Percentiles rank a stretch among this genome's conserved stretches.
Evolutionary conservation across 2,329 filamentous ascomycete genomes (phyloP).

Genomic region (Neoscytalidium dimidiatum): DNA sequence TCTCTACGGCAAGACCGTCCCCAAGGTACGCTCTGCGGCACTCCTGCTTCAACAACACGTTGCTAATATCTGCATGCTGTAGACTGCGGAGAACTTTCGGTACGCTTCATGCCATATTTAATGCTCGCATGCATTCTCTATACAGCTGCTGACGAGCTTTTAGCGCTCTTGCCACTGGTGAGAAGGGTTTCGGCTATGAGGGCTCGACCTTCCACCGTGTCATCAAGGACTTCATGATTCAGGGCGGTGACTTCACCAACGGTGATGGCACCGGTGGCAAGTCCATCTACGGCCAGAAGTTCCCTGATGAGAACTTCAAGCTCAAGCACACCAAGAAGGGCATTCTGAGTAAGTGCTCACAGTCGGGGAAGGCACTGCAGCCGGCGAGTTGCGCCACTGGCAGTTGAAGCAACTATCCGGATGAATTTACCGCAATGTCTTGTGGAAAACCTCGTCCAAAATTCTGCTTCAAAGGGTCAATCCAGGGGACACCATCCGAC

Average conservation of each 20-base stretch:
- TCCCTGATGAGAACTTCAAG: constrained; percentile 93
- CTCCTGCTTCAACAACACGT: not conserved
- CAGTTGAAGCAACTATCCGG: too few species aligned
- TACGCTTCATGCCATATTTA: constrained; percentile 35
- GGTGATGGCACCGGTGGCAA: constrained; percentile 82
- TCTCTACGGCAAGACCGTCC: constrained; percentile 84
- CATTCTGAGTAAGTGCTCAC: constrained; percentile 67
- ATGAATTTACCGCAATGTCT: too few species aligned
- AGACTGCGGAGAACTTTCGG: constrained; percentile 68
- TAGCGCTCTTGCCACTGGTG: constrained; percentile 78
- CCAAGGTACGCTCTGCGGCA: constrained; percentile 55
- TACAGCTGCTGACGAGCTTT: constrained; percentile 31
- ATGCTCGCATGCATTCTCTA: constrained; percentile 33
- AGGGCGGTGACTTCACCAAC: constrained; percentile 85
- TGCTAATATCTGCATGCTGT: constrained; percentile 23
- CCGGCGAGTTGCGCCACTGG: too few species aligned
- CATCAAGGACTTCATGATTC: constrained; percentile 90
- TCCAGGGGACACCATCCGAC: too few species aligned
- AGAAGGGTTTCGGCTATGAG: constrained; percentile 84
- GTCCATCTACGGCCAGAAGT: constrained; percentile 84
- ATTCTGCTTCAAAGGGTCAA: too few species aligned
- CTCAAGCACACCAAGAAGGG: constrained; percentile 85
- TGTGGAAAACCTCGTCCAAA: too few species aligned
- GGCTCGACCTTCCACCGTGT: constrained; percentile 85
- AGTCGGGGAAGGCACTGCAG: constrained; percentile 80